A percentile compares a stretch with the other conserved stretches of the same genome.
Conservation (phyloP, 2,329 filamentous ascomycete species). For the Reticulascus tulasneorum region DNA sequence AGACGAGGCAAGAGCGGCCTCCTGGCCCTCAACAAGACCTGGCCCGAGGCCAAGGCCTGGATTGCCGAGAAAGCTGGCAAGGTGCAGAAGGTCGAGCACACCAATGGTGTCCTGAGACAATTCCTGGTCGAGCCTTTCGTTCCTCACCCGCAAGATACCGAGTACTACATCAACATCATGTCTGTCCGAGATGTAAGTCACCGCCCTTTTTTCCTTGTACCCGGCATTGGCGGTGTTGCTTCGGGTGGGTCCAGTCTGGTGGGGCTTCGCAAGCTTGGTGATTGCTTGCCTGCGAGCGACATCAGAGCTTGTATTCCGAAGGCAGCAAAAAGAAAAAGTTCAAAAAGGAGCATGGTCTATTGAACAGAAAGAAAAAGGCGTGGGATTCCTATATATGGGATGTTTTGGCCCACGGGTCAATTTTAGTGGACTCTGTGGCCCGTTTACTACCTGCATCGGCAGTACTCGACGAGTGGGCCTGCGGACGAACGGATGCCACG, state of each 20-base stretch:
- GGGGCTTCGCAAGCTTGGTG: conserved; percentile 2
- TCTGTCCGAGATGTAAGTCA: conserved; percentile 94
- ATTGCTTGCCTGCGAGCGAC: too few relatives aligned
- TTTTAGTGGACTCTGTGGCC: too few relatives aligned
- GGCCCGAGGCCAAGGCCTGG: conserved; percentile 92
- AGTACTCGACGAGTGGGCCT: too few relatives aligned
- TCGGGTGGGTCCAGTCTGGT: conserved; percentile 2
- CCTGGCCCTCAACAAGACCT: conserved; percentile 93
- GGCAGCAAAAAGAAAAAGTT: too few relatives aligned
- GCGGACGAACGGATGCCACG: conserved; percentile 36
- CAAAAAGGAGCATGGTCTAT: too few relatives aligned
- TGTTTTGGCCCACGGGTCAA: too few relatives aligned
- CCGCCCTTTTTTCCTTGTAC: conserved; percentile 17
- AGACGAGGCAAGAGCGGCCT: conserved; percentile 98
- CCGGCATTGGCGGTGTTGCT: background rate
- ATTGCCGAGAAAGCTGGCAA: conserved; percentile 89
- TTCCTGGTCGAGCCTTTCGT: conserved; percentile 99
- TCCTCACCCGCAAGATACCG: conserved; percentile 88
- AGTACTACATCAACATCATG: conserved; percentile 99
- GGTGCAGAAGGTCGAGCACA: conserved; percentile 87
- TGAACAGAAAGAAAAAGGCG: too few relatives aligned
- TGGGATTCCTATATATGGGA: too few relatives aligned
- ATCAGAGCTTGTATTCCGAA: too few relatives aligned
- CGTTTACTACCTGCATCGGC: too few relatives aligned
- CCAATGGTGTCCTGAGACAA: conserved; percentile 81